Conservation (phyloP, 257 asterid genomes). For the Apocynum venetum region DNA sequence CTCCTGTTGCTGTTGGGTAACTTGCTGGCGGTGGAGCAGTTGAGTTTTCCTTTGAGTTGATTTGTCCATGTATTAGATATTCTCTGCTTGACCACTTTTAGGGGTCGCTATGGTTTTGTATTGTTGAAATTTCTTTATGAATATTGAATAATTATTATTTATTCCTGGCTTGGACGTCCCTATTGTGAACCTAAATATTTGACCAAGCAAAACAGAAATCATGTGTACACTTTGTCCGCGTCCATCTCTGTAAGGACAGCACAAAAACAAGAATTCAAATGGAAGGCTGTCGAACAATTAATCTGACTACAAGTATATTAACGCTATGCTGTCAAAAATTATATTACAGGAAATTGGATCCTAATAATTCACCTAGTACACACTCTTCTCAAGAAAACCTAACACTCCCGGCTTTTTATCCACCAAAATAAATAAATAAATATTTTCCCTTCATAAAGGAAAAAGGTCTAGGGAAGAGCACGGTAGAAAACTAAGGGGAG, state of each 20-base stretch:
- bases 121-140: slow-evolving; percentile 19
- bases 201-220: neutral
- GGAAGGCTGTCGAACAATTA: too few species aligned
- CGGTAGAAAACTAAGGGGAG: neutral
- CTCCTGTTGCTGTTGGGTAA: neutral
- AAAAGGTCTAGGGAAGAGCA: too few species aligned
- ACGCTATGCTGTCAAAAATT: neutral
- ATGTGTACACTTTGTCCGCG: neutral
- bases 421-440: neutral
- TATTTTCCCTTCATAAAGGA: neutral
- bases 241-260: neutral
- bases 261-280: neutral
- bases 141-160: slow-evolving; percentile 19
- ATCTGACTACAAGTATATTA: neutral
- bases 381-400: neutral
- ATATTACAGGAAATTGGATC: neutral
- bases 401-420: neutral
- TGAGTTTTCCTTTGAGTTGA: slow-evolving; percentile 5
- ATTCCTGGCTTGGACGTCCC: neutral
- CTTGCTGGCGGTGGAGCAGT: neutral
- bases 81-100: slow-evolving; percentile 28
- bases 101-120: slow-evolving; percentile 39
- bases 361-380: neutral
- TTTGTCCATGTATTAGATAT: slow-evolving; percentile 28
- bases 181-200: neutral